Evolutionary conservation across 78 protist genomes (phyloP), one percentile per base, ranked within the genome.

Genomic region (Capsaspora owczarzaki): DNA sequence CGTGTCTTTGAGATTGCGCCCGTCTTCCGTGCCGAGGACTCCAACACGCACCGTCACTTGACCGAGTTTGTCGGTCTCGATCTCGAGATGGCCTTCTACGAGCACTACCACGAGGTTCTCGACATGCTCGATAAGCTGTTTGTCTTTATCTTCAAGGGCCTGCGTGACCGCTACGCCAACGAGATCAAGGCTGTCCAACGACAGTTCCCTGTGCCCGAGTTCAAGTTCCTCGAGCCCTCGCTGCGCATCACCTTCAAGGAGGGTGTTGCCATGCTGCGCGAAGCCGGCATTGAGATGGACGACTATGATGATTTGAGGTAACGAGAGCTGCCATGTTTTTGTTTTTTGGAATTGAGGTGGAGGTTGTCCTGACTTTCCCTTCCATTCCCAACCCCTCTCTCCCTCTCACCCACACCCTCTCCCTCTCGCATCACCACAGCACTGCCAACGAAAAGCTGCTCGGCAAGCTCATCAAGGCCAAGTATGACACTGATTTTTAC

Each of bases 1-100:
- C 74, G 96, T 6, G 99, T 98, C 72, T 98, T 95, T 76, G 99
- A 98, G 84, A 80, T 98, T 25, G 99, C 93, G 1, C 99, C 99
- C 37, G 86, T 86, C 20, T 96, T 93, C 87, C 88, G 99, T 33
- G 98, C 99, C 41, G 99, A 98, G 87, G 85, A 93, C 82, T 82
- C 95, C 31, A 56, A 89, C 89, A 98, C 99, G 20, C 95, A 88
- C 82, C 95, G 99, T 47, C 99, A 98, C 79, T 47, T 98, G 82
- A 86, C 94, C 69, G 99, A 98, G 89, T 98, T 98, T 80, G 89
- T 85, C 42, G 99, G 99, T 38, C 90, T 97, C 44, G 99, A 98
- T 92, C 25, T 98, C 41, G 99, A 98, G 80, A 96, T 96, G 99
- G 92, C 77, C 29, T 85, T 96, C 86, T 60, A 87, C 60, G 93